phyloP scores from a whole-genome alignment of 106 monocot genomes.

The Amphibolis antarctica region DNA sequence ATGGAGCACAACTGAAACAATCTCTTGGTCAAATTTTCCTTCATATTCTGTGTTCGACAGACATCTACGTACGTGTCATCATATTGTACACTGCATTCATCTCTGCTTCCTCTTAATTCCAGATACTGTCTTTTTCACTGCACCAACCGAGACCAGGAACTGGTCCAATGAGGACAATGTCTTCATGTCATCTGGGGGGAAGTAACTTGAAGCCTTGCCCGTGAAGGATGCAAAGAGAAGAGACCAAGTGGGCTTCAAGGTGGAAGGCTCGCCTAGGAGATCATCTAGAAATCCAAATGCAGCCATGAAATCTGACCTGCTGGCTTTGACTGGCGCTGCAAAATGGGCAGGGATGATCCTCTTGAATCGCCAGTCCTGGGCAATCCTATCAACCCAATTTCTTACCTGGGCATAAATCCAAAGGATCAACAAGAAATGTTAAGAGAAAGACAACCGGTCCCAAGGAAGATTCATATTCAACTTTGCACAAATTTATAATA shows the following conservation, averaged over 20 bases:
- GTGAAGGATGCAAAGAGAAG: conserved; percentile 65
- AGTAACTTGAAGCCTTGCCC: conserved; percentile 83
- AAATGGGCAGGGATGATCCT: conserved; percentile 94
- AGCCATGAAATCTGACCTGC: conserved; percentile 66
- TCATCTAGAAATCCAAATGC: conserved; percentile 86
- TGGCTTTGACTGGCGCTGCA: conserved; percentile 67
- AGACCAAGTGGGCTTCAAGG: conserved; percentile 40
- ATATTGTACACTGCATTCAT: background rate
- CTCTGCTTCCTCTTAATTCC: conserved; percentile 35
- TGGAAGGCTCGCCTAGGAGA: conserved; percentile 34
- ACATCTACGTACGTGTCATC: no score
- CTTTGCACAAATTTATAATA: no score
- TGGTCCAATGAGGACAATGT: conserved; percentile 83
- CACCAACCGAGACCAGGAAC: conserved; percentile 90
- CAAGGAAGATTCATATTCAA: no score
- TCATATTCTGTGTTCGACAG: no score
- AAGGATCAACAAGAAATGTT: no score
- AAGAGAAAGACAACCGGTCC: no score
- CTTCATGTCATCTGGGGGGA: conserved; percentile 96
- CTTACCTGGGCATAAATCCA: conserved; percentile 77
- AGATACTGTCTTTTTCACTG: conserved; percentile 86
- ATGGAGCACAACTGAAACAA: no score
- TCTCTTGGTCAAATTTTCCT: no score
- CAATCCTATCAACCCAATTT: conserved; percentile 76
- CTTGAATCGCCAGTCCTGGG: conserved; percentile 78